Evolutionary conservation across 2,329 filamentous ascomycete genomes (phyloP).

Genomic region (Hawksworthiomyces lignivorus): DNA sequence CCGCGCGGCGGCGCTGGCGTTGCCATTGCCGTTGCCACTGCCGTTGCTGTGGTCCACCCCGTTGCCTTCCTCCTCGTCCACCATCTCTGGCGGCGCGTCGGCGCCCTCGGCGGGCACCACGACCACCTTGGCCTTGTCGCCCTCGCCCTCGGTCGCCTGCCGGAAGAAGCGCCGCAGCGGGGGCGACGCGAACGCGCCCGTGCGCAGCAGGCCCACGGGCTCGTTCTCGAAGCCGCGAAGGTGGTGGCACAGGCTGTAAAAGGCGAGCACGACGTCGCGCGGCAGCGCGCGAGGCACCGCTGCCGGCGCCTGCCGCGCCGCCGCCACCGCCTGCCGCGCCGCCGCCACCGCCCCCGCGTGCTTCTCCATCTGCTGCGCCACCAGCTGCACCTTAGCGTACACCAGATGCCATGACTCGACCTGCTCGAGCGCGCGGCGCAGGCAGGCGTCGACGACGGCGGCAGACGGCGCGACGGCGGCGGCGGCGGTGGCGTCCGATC

Average conservation of each 20-base stretch:
- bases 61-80: too few species aligned
- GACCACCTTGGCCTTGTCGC: constrained; percentile 3
- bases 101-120: constrained; percentile 7
- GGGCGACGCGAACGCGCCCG: constrained; percentile 7
- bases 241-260: constrained; percentile 14
- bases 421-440: constrained; percentile 10
- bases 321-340: background rate
- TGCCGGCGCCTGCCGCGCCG: background rate
- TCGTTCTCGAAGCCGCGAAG: constrained; percentile 10
- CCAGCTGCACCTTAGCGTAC: constrained; percentile 10
- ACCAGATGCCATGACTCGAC: constrained; percentile 12
- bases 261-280: constrained; percentile 9
- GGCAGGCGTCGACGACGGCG: constrained; percentile 3
- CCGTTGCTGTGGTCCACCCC: too few species aligned
- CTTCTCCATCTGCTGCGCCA: constrained; percentile 9
- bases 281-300: background rate
- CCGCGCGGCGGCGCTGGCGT: background rate
- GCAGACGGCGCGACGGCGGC: background rate
- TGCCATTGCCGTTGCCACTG: background rate
- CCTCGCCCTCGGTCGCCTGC: background rate
- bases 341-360: background rate
- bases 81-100: constrained; percentile 7
- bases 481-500: constrained; percentile 1
- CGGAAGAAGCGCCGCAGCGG: constrained; percentile 9
- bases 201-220: constrained; percentile 4